phyloP scores from a whole-genome alignment of 2,329 filamentous ascomycete genomes.

The Penicillium sp. region DNA sequence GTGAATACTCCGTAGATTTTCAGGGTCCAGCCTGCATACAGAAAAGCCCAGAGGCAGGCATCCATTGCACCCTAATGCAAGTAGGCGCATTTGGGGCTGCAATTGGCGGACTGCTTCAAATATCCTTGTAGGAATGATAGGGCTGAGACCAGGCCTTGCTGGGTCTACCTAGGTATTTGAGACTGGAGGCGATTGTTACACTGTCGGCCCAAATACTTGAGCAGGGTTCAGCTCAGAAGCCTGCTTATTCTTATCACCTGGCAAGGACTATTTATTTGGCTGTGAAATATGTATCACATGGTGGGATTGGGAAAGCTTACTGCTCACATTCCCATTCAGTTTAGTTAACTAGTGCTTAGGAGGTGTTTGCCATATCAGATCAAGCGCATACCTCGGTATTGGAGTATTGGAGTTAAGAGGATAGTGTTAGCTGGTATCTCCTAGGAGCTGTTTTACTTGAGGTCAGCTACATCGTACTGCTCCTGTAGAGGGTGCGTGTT shows the following conservation, averaged over 20 bases:
- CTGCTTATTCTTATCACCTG: not conserved
- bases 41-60: not conserved
- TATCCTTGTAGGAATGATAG: not conserved
- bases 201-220: not conserved
- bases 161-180: not conserved
- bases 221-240: not conserved
- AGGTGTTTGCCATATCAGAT: no score
- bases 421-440: no score
- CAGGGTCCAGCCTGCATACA: not conserved
- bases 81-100: not conserved
- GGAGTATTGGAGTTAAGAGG: no score
- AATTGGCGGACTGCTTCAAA: not conserved
- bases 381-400: no score
- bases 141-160: not conserved
- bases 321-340: not conserved
- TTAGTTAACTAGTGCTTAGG: not conserved
- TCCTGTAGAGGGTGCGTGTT: no score
- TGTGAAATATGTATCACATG: not conserved
- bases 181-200: not conserved
- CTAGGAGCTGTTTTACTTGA: no score
- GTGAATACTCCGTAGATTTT: not conserved
- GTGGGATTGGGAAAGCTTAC: not conserved
- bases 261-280: not conserved
- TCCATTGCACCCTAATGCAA: not conserved
- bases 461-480: no score